Base-by-base conservation (phyloP, 495 filamentous ascomycete genomes). In the Umbilicaria muhlenbergii region DNA sequence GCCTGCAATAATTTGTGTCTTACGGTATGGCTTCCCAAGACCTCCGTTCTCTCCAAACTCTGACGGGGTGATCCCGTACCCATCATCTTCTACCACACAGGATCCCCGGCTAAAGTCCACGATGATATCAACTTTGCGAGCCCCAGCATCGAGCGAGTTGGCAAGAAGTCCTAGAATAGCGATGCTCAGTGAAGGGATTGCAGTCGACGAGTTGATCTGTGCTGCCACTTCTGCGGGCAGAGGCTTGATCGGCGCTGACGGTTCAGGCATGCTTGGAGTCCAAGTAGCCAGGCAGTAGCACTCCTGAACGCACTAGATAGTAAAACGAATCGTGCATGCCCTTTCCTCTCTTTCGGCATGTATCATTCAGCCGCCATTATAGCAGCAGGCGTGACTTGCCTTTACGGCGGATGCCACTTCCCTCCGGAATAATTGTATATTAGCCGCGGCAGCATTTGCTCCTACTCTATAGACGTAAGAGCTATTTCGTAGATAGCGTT, bases 41-140 rank as follows among this genome's bases (percentile, higher is more conserved):
- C 81, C 81, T 8, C 91, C 83, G 36, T 61, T 59, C n/a, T 72
- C 65, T 10, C 56, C 51, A 49, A 94, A 94, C 46, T 89, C 83
- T 11, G 53, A 46, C 2, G 83, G 80, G 11, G 61, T 58, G 41
- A 98, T 92, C 0, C 91, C 91, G 40, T 70, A 38, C 1, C 91
- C 91, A 64, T 96, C 73, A 57, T 98, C 91, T 59, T 94, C 86
- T 13, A 96, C 75, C 0, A 75, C 69, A 59, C 88, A 94, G 43
- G 74, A 74, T 11, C 89, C 89, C 13, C 82, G 77, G 31, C 58
- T 53, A 47, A 84, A 84, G 58, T 96, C 83, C 13, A 93, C 69
- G 13, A 67, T 73, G 48, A 93, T 65, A 24, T 71, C 73, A 39
- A 95, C 62, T 44, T 74, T 83, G 33, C 65, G 75, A 14, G 89